Conservation (phyloP, 2,329 filamentous ascomycete species). For the Stemphylium lycopersici region DNA sequence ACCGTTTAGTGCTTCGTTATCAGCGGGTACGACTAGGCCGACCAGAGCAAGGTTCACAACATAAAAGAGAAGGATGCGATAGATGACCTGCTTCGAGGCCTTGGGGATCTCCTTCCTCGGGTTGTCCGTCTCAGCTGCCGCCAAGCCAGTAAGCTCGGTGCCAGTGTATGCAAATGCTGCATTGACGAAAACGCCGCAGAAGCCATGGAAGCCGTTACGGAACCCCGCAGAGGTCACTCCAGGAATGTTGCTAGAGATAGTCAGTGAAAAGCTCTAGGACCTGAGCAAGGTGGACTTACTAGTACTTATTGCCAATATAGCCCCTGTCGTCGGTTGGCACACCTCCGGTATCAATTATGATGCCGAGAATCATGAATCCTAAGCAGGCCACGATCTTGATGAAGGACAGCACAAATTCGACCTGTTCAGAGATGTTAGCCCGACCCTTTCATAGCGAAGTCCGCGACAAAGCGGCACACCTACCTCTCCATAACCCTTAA, state of each 20-base stretch:
- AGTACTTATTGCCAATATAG: conserved; percentile 66
- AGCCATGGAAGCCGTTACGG: conserved; percentile 65
- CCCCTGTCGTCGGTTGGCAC: conserved; percentile 61
- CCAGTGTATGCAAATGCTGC: conserved; percentile 67
- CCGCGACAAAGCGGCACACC: conserved; percentile 1
- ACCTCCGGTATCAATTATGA: conserved; percentile 64
- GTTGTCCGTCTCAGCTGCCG: conserved; percentile 62
- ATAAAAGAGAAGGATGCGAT: conserved; percentile 53
- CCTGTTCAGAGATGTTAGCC: conserved; percentile 4
- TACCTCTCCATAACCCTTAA: conserved; percentile 49
- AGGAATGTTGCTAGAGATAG: neutral
- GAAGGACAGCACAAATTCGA: conserved; percentile 62
- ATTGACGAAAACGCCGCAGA: conserved; percentile 67
- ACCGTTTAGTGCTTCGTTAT: conserved; percentile 19
- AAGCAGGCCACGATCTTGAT: conserved; percentile 65
- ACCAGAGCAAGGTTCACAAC: conserved; percentile 50
- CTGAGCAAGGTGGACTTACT: conserved; percentile 46
- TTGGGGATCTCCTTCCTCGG: conserved; percentile 55
- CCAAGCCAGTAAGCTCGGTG: conserved; percentile 65
- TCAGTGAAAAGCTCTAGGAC: neutral
- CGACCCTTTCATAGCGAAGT: neutral
- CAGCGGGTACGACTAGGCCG: conserved; percentile 48
- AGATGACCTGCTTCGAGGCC: conserved; percentile 53
- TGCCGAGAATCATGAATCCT: conserved; percentile 70
- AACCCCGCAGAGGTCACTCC: conserved; percentile 46